phyloP scores from a whole-genome alignment of 2,329 filamentous ascomycete genomes.

The Mycosphaerella sp. region DNA sequence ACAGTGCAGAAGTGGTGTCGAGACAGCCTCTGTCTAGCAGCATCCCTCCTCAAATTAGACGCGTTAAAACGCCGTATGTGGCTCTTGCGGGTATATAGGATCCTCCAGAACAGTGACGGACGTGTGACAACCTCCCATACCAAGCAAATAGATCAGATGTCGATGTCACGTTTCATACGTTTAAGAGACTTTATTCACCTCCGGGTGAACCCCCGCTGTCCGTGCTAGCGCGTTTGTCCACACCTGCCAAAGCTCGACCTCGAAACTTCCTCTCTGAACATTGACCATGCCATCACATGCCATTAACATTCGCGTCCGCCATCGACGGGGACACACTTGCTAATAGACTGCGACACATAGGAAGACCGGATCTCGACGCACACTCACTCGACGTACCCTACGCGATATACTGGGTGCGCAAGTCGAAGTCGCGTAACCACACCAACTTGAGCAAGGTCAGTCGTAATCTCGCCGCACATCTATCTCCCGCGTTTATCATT shows the following conservation, averaged over 20 bases:
- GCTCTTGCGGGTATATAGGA: too few relatives aligned
- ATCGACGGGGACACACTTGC: neutral
- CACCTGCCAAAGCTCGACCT: conserved; percentile 6
- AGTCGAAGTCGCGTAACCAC: neutral
- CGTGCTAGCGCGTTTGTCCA: conserved; percentile 3
- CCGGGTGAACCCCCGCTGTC: neutral
- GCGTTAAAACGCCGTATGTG: too few relatives aligned
- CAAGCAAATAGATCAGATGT: neutral
- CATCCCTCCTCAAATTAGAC: too few relatives aligned
- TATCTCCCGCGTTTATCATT: neutral
- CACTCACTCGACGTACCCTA: neutral
- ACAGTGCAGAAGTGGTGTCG: too few relatives aligned
- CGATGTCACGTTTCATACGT: conserved; percentile 6
- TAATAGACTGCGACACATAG: neutral
- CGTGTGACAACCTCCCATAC: neutral
- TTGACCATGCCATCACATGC: neutral
- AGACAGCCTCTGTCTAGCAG: too few relatives aligned
- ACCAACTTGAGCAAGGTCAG: neutral
- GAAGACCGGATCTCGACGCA: neutral
- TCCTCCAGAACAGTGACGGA: too few relatives aligned
- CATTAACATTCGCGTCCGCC: neutral
- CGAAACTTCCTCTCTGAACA: conserved; percentile 4
- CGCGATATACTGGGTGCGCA: too few relatives aligned
- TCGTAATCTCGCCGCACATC: neutral
- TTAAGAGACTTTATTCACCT: neutral